Percentiles rank a stretch among this genome's conserved stretches.
Evolutionary conservation across 2,329 filamentous ascomycete genomes (phyloP).

Genomic region (Sporothrix mexicana): DNA sequence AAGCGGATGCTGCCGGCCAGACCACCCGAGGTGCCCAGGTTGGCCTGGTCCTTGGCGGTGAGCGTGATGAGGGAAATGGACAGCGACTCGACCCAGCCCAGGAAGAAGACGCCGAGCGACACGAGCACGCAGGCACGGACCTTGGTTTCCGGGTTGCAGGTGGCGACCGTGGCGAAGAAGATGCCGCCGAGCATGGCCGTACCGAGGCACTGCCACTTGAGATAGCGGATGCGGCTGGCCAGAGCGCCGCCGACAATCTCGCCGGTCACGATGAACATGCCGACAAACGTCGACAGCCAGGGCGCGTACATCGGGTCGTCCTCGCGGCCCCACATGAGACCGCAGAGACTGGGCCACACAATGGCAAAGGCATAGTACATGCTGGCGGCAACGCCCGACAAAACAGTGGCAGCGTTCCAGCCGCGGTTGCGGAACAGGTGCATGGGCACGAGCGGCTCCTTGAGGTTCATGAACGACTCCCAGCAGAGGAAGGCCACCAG

Average conservation of each 20-base stretch:
- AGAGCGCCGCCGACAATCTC: constrained; percentile 41
- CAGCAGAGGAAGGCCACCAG: not conserved
- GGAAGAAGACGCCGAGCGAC: constrained; percentile 44
- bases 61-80: constrained; percentile 47
- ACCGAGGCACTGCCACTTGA: constrained; percentile 46
- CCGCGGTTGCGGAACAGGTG: constrained; percentile 45
- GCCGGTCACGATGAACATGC: constrained; percentile 42
- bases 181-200: constrained; percentile 42
- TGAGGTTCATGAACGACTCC: constrained; percentile 39
- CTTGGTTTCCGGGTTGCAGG: constrained; percentile 42
- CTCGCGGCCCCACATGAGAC: constrained; percentile 43
- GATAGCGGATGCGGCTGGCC: constrained; percentile 42
- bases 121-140: constrained; percentile 42
- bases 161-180: constrained; percentile 44
- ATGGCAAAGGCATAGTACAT: constrained; percentile 49
- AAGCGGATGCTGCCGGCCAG: constrained; percentile 48
- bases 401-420: constrained; percentile 44
- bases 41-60: constrained; percentile 45
- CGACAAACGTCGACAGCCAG: constrained; percentile 42
- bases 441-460: constrained; percentile 48
- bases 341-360: constrained; percentile 47
- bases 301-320: constrained; percentile 39
- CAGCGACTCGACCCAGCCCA: constrained; percentile 47
- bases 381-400: constrained; percentile 46
- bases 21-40: constrained; percentile 46